Base-by-base conservation (phyloP, 2,329 filamentous ascomycete genomes). In the Emergomyces pasteurianus region DNA sequence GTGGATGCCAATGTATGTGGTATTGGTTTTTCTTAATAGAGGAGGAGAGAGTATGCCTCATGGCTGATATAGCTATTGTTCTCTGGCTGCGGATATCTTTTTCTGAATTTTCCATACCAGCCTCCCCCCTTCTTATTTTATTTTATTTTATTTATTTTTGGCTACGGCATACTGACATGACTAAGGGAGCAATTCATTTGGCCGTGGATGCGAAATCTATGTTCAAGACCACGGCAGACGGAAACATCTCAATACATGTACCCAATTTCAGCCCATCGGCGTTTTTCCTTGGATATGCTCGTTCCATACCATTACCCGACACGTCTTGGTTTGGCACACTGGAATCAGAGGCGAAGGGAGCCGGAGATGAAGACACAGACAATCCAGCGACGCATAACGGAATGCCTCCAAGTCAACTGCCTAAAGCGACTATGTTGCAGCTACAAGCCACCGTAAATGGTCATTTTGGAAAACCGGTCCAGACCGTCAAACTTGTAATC, bases 1-100 rank as follows among this genome's bases (percentile, higher is more conserved):
- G 74, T 78, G 18, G 65, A 65, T 26, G 71, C 70, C 60, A 70
- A 66, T 67, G 75, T 77, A 67, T 61, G 73, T 56, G 26, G 34
- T 68, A 57, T 23, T 28, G n/a, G n/a, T 18, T 31, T 21, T 12
- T 54, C n/a, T 38, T 31, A 31, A 28, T 5, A 18, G 16, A 52
- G 26, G 10, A n/a, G 43, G 9, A 28, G 26, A 23, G 46, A 14
- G 46, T 26, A 10, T 10, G 36, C 31, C 8, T 16, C 18, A 3
- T 10, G 43, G 46, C 14, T 18, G 18, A 12, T 52, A 5, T 55
- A 26, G 34, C 59, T 46, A 34, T 36, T 49, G 8, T 40, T 12
- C 10, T 52, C 34, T 26, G 53, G 34, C 46, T 40, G 38, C 7
- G 18, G 28, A 40, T 26, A 34, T 36, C 21, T n/a, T 34, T 36